Percentiles rank a stretch among this genome's conserved stretches.
Conservation (phyloP, 2,329 filamentous ascomycete genomes). For the Juglanconis juglandina region DNA sequence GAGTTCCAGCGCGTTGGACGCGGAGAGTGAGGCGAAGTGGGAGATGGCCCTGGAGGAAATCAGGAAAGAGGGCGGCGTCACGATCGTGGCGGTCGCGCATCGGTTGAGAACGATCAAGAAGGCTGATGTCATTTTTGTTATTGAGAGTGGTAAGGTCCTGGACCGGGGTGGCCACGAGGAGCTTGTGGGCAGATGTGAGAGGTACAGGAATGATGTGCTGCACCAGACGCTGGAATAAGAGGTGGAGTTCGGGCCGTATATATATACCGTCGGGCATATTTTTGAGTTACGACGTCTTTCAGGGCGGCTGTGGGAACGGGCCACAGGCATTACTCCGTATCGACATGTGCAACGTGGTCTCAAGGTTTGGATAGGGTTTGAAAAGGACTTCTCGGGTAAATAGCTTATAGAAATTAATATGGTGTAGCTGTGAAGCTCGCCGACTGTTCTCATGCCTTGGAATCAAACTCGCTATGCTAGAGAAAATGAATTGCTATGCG, state of each 20-base stretch:
- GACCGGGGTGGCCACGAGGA: slow-evolving; percentile 42
- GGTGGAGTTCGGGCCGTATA: not conserved
- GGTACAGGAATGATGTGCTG: slow-evolving; percentile 1
- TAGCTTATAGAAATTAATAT: not conserved
- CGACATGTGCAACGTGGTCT: not conserved
- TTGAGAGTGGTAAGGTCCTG: slow-evolving; percentile 51
- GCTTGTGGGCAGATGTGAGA: slow-evolving; percentile 32
- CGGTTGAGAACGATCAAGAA: slow-evolving; percentile 34
- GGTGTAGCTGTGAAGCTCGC: not conserved
- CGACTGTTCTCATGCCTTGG: not conserved
- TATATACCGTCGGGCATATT: not conserved
- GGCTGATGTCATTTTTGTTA: slow-evolving; percentile 48
- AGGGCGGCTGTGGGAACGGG: not conserved
- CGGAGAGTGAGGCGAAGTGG: slow-evolving; percentile 63
- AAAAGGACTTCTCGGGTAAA: too few relatives aligned
- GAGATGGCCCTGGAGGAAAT: slow-evolving; percentile 62
- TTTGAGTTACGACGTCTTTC: not conserved
- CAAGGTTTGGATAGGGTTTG: not conserved
- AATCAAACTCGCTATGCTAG: not conserved
- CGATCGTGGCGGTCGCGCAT: slow-evolving; percentile 53
- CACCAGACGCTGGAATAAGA: not conserved
- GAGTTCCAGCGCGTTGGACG: slow-evolving; percentile 74
- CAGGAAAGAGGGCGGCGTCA: slow-evolving; percentile 41
- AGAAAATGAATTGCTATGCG: not conserved
- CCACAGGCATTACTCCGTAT: not conserved